Percentiles rank a stretch among this genome's conserved stretches.
Conservation (phyloP, 2,329 filamentous ascomycete genomes). For the Ustulina deusta region DNA sequence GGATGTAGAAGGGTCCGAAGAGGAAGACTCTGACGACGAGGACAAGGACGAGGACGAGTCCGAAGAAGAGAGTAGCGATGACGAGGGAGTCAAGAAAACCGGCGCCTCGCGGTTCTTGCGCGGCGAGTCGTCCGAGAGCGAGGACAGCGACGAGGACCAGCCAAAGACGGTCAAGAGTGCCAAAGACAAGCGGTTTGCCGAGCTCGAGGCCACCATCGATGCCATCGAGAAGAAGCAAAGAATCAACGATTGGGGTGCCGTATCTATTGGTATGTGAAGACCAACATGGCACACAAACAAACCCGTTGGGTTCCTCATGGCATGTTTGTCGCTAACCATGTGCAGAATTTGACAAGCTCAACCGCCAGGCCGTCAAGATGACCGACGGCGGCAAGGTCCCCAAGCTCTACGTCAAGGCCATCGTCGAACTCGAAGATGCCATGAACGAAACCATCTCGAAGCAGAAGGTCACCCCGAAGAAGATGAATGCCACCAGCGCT, state of each 20-base stretch:
- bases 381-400: constrained; percentile 81
- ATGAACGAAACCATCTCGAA: constrained; percentile 95
- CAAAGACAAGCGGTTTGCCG: constrained; percentile 96
- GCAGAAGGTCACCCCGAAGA: constrained; percentile 95
- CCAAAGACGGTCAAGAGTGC: constrained; percentile 93
- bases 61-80: constrained; percentile 70
- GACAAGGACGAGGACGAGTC: constrained; percentile 66
- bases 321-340: constrained; percentile 17
- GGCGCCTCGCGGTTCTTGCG: constrained; percentile 89
- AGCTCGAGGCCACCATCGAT: constrained; percentile 89
- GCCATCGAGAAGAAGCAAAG: constrained; percentile 96
- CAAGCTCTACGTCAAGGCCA: constrained; percentile 91
- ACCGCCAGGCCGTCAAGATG: constrained; percentile 85
- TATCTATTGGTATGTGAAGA: constrained; percentile 78
- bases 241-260: constrained; percentile 97
- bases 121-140: constrained; percentile 78
- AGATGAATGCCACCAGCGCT: constrained; percentile 97
- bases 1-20: constrained; percentile 66
- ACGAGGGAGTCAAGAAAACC: constrained; percentile 71
- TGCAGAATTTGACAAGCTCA: constrained; percentile 93
- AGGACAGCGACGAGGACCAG: constrained; percentile 88
- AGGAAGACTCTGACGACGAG: constrained; percentile 64
- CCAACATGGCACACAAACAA: not conserved
- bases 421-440: constrained; percentile 93
- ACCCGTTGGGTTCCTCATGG: not conserved